Evolutionary conservation across 2,329 filamentous ascomycete genomes (phyloP).

Genomic region (Epichloe elymi): DNA sequence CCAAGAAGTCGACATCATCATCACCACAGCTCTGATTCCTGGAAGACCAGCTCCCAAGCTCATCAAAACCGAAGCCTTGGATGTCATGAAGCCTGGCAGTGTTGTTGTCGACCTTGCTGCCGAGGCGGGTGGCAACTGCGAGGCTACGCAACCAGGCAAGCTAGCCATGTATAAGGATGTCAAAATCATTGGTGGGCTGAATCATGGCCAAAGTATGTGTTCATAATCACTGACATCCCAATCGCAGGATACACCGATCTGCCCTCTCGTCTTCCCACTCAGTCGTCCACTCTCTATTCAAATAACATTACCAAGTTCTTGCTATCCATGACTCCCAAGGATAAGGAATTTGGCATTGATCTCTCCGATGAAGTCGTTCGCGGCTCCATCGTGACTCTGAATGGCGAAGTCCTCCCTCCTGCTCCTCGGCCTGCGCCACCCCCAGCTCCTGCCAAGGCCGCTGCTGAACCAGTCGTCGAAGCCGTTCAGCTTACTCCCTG

Average conservation of each 20-base stretch:
- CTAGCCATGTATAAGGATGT: slow-evolving; percentile 61
- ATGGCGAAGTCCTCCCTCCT: slow-evolving; percentile 63
- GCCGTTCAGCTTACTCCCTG: slow-evolving; percentile 63
- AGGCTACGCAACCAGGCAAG: slow-evolving; percentile 63
- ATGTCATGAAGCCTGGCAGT: slow-evolving; percentile 80
- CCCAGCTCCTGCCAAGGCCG: slow-evolving; percentile 35
- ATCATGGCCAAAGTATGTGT: background rate
- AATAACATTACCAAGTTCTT: slow-evolving; percentile 90
- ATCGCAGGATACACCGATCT: slow-evolving; percentile 65
- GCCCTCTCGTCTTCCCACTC: slow-evolving; percentile 73
- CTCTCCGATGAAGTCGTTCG: slow-evolving; percentile 75
- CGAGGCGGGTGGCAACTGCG: slow-evolving; percentile 80
- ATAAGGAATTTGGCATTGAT: slow-evolving; percentile 70
- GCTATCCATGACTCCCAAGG: slow-evolving; percentile 65
- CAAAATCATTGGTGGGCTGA: slow-evolving; percentile 59
- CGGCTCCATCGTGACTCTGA: slow-evolving; percentile 68
- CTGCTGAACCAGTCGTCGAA: slow-evolving; percentile 35
- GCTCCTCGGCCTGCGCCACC: slow-evolving; percentile 54
- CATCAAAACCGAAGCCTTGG: slow-evolving; percentile 67
- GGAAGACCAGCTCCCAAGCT: slow-evolving; percentile 72
- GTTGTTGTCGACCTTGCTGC: slow-evolving; percentile 81
- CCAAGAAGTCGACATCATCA: slow-evolving; percentile 79
- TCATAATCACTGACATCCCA: background rate
- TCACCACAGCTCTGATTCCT: slow-evolving; percentile 85
- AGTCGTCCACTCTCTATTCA: slow-evolving; percentile 80